phyloP scores from a whole-genome alignment of 441 rosid species.

The Erysimum pusillum region DNA sequence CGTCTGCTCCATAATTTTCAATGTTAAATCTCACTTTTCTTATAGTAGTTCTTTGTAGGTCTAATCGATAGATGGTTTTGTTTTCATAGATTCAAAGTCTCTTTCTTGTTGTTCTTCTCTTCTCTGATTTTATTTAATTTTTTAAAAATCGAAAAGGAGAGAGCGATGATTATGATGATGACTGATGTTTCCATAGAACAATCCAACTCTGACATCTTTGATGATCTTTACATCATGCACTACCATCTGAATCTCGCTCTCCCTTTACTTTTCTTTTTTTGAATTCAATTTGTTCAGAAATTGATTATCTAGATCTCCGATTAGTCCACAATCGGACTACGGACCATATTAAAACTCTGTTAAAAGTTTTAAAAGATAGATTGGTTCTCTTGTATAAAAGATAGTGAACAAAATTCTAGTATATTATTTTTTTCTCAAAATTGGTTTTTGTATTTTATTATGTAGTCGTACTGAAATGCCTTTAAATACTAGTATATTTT shows the following conservation, averaged over 20 bases:
- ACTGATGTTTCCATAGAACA: conserved; percentile 48
- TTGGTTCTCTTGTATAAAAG: too few species aligned
- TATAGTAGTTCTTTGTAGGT: neutral
- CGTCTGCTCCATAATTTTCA: neutral
- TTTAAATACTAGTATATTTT: too few species aligned
- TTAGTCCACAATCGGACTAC: too few species aligned
- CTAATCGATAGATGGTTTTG: neutral
- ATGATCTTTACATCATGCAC: conserved; percentile 48
- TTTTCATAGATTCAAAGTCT: neutral
- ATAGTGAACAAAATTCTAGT: too few species aligned
- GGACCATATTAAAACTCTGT: too few species aligned
- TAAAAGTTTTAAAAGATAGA: too few species aligned
- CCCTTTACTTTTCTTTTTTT: neutral
- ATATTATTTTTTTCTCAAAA: too few species aligned
- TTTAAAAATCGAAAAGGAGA: neutral
- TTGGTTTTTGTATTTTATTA: too few species aligned
- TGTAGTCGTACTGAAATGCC: too few species aligned
- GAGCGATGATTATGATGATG: conserved; percentile 48
- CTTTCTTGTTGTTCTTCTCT: neutral
- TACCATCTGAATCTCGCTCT: conserved; percentile 50
- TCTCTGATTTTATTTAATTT: too few species aligned
- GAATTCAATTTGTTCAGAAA: neutral
- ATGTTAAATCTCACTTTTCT: neutral
- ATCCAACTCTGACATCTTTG: conserved; percentile 48
- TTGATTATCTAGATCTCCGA: neutral